A percentile compares a stretch with the other conserved stretches of the same genome.
Evolutionary conservation across 2,329 filamentous ascomycete genomes (phyloP).

Genomic region (Colletotrichum sp.): DNA sequence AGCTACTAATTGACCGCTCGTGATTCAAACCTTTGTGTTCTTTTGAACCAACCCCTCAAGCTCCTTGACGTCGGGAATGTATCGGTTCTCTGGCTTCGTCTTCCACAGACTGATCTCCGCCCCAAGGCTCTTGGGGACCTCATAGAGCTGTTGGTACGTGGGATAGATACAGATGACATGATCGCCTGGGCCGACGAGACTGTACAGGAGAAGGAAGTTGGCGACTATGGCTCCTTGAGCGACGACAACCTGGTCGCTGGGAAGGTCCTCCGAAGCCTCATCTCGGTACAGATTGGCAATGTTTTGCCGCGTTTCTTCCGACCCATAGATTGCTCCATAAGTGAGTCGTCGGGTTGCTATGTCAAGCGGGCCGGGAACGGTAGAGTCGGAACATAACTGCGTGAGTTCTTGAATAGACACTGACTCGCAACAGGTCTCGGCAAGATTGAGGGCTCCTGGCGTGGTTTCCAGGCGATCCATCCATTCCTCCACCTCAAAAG

Average conservation of each 20-base stretch:
- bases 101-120: slow-evolving; percentile 79
- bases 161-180: slow-evolving; percentile 85
- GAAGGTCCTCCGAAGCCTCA: slow-evolving; percentile 37
- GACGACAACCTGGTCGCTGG: slow-evolving; percentile 68
- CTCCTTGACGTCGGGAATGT: slow-evolving; percentile 68
- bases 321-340: slow-evolving; percentile 79
- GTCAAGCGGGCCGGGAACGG: slow-evolving; percentile 44
- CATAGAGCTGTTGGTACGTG: slow-evolving; percentile 81
- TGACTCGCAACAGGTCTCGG: slow-evolving; percentile 79
- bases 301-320: slow-evolving; percentile 64
- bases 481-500: slow-evolving; percentile 75
- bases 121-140: slow-evolving; percentile 71
- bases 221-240: slow-evolving; percentile 79
- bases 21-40: slow-evolving; percentile 65
- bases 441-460: slow-evolving; percentile 69
- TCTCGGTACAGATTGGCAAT: slow-evolving; percentile 70
- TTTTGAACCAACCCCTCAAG: slow-evolving; percentile 66
- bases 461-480: slow-evolving; percentile 66
- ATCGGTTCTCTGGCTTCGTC: slow-evolving; percentile 65
- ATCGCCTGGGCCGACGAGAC: slow-evolving; percentile 71
- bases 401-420: slow-evolving; percentile 73
- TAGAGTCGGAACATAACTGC: slow-evolving; percentile 60
- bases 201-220: slow-evolving; percentile 76
- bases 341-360: slow-evolving; percentile 60
- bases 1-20: background rate